These are phyloP conservation scores for Phytophthora pini DNA, from an alignment of 352 stramenopile species.

Conservation along the genomic window DNA sequence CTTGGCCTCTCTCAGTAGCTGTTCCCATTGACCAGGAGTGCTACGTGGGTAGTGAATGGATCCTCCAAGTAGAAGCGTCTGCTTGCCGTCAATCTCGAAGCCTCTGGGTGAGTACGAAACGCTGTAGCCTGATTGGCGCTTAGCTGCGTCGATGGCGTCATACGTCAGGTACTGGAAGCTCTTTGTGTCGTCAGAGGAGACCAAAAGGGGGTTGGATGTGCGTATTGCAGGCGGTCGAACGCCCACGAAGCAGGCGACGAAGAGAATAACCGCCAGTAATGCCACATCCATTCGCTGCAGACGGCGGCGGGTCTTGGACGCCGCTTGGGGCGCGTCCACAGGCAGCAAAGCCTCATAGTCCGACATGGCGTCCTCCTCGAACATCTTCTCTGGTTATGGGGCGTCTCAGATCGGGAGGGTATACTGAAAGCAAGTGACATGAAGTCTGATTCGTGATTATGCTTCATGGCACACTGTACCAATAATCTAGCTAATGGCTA, in stretches of 20 bases:
- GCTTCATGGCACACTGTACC: constrained; percentile 29
- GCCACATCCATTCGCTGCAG: constrained; percentile 59
- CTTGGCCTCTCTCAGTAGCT: constrained; percentile 66
- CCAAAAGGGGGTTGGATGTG: constrained; percentile 46
- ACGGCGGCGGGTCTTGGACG: constrained; percentile 18
- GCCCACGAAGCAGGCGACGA: constrained; percentile 63
- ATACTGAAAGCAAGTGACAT: constrained; percentile 26
- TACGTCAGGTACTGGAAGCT: constrained; percentile 61
- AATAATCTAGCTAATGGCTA: constrained; percentile 4
- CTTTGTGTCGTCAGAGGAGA: not conserved
- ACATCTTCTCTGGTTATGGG: constrained; percentile 26
- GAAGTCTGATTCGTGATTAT: constrained; percentile 15
- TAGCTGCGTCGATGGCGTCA: constrained; percentile 49
- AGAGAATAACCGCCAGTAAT: constrained; percentile 49
- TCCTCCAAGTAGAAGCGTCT: constrained; percentile 66
- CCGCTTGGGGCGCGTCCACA: constrained; percentile 14
- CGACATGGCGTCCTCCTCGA: constrained; percentile 11
- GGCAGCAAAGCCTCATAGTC: constrained; percentile 35
- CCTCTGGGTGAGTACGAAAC: constrained; percentile 56
- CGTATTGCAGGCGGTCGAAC: constrained; percentile 52
- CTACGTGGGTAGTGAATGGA: constrained; percentile 76
- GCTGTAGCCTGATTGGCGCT: constrained; percentile 54
- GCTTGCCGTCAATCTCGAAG: constrained; percentile 64
- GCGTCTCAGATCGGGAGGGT: constrained; percentile 7
- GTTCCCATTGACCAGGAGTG: constrained; percentile 58